Evolutionary conservation across 148 eudicot species (phyloP), one percentile per base, ranked within the genome.

Genomic region (Rhododendron vialii): DNA sequence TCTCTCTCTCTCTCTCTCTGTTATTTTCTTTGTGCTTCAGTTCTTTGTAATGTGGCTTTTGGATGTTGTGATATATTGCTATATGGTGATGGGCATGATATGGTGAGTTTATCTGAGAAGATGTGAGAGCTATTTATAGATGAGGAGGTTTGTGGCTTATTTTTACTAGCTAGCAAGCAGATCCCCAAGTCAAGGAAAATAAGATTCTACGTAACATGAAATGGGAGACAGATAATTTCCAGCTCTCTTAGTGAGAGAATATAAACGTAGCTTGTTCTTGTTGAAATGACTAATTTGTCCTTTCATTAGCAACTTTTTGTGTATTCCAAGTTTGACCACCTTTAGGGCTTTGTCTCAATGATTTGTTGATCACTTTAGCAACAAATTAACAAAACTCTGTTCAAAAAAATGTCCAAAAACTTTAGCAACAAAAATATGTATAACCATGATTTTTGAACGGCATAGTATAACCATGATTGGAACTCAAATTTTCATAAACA

Each of bases 101-200:
- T 28, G 59, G 59, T n/a, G 15, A 82, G 89, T 76, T 76, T 83
- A 85, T 48, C 28, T 63, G 59, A 53, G 84, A 6, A 36, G 17
- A 30, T 50, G 10, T 53, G n/a, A 38, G 45, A 41, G 71, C 17
- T 86, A 86, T 86, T 51, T 86, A 86, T 86, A 67, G 89, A 45
- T 73, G 61, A 55, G 83, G 57, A 28, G 73, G 43, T 14, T 17
- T 59, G 71, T 17, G 78, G 7, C 22, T 15, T 55, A 55, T 14
- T 33, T 53, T 80, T 79, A 24, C 26, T 53, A 24, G 73, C 38
- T 41, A 53, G 51, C 20, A 77, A 47, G 85, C 55, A 55, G 83
- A 67, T 36, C 74, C 55, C 45, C 30, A 71, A 22, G 90, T 86
- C 80, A 85, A 82, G 79, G 82, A 84, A 1, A 8, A 65, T 7